Evolutionary conservation across 768 basidiomycete species (phyloP), one percentile per base, ranked within the genome.

Genomic region (Pisolithus orientalis): DNA sequence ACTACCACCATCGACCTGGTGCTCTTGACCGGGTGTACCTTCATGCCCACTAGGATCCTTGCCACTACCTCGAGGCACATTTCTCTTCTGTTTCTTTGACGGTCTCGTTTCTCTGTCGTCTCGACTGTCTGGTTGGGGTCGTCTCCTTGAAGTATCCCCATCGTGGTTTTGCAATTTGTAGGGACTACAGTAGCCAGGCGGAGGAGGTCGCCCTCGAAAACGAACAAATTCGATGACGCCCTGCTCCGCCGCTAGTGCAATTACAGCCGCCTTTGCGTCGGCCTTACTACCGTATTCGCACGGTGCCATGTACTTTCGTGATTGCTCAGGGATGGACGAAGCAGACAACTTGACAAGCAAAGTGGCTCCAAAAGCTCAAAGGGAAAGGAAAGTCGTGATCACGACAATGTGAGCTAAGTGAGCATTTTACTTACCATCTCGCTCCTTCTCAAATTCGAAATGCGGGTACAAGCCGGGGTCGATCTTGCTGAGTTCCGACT

Each of bases 191-290:
- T 81, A 78, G 13, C 68, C 75, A 25, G 67, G 59, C 1, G 80
- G 77, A 10, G 71, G 62, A 0, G 65, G 62, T 38, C 61, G 56
- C 25, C 82, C 82, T 25, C 65, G 71, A 59, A 79, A 82, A n/a
- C 79, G 76, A 24, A 87, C 62, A 43, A 83, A 75, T 53, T 87
- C 83, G 39, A 87, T 62, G 16, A 73, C 70, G 9, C 86, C 84
- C 55, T 75, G 64, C 55, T 80, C 70, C 14, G 75, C 78, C 3
- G 84, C 86, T 3, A 66, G 64, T 50, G 71, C 72, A 1, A 75
- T 68, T 10, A 78, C 84, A 13, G 80, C 84, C 14, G 74, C 68
- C 62, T 78, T 84, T 5, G 85, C 85, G 55, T 88, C 85, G 14
- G 70, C 70, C 58, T 81, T 83, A 28, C 69, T 77, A 39, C 76